Evolutionary conservation across 495 filamentous ascomycete species (phyloP).

Genomic region (Podospora fimiseda): DNA sequence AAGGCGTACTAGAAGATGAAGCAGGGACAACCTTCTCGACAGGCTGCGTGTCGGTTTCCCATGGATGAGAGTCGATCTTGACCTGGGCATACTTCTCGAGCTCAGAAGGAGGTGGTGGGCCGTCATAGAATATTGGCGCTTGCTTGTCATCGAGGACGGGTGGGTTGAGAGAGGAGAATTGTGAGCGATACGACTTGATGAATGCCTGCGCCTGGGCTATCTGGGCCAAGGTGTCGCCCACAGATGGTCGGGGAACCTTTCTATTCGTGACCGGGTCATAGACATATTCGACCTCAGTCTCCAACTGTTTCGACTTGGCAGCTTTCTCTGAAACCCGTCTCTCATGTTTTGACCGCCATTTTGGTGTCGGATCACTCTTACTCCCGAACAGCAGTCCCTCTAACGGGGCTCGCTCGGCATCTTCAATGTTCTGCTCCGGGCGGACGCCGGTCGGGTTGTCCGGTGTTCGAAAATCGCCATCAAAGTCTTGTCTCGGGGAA

Average conservation of each 20-base stretch:
- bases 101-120: conserved; percentile 31
- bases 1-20: not conserved
- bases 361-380: not conserved
- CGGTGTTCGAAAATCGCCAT: conserved; percentile 13
- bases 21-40: no score
- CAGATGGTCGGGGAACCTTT: conserved; percentile 31
- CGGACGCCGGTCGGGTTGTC: conserved; percentile 29
- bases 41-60: conserved; percentile 7
- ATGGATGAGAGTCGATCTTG: conserved; percentile 24
- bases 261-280: conserved; percentile 60
- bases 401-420: conserved; percentile 29
- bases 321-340: not conserved
- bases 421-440: conserved; percentile 33
- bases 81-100: conserved; percentile 31
- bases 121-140: conserved; percentile 28
- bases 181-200: conserved; percentile 35
- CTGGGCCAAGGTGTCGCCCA: not conserved
- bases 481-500: not conserved
- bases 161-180: conserved; percentile 24
- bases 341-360: not conserved
- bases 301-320: not conserved
- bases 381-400: conserved; percentile 29
- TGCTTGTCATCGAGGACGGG: conserved; percentile 16
- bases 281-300: conserved; percentile 30
- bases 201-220: not conserved